Base-by-base conservation (phyloP, 768 basidiomycete genomes). In the Leccinellum rugosiceps region DNA sequence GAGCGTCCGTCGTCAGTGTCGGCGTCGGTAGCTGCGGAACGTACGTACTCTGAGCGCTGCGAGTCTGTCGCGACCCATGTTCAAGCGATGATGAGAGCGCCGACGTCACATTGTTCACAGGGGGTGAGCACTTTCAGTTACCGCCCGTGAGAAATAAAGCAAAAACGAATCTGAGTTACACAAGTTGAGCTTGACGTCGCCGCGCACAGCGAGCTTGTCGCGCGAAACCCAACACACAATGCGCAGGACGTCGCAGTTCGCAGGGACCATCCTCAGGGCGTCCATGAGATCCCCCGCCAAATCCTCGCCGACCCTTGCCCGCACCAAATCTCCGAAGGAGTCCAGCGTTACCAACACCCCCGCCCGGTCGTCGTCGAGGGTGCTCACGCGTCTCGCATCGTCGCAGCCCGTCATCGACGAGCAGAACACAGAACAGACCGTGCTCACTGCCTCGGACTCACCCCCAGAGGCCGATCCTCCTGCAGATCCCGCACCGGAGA, bases 21-120 rank as follows among this genome's bases (percentile, higher is more conserved):
- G 35, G 17, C 7, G 32, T 6, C 9, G n/a, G 19, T 19, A 9
- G 80, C 81, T 65, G 51, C 80, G 81, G 68, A 83, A 65, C 82
- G 48, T 60, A 65, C 82, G 48, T 60, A 89, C 90, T 76, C 90
- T 83, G 80, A 88, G 83, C 58, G 88, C 90, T 66, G 90, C 92
- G 62, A 95, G 84, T 81, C 93, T 83, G 82, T 95, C 70, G 11
- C 60, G 63, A 25, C 64, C 91, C 83, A 92, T 85, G 64, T 28
- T 48, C 46, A 53, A n/a, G n/a, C 45, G 14, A 23, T 6, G 19
- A 14, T 17, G 35, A n/a, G 41, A 43, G 4, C 41, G 34, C 14
- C 14, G 15, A 35, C 15, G 34, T 35, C 34, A 35, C 34, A 31
- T 31, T 25, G 25, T 25, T 38, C 9, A 38, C 35, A 38, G 35